A percentile compares a stretch with the other conserved stretches of the same genome.
Evolutionary conservation across 345 rosid genomes (phyloP).

Genomic region (Salix caprea): DNA sequence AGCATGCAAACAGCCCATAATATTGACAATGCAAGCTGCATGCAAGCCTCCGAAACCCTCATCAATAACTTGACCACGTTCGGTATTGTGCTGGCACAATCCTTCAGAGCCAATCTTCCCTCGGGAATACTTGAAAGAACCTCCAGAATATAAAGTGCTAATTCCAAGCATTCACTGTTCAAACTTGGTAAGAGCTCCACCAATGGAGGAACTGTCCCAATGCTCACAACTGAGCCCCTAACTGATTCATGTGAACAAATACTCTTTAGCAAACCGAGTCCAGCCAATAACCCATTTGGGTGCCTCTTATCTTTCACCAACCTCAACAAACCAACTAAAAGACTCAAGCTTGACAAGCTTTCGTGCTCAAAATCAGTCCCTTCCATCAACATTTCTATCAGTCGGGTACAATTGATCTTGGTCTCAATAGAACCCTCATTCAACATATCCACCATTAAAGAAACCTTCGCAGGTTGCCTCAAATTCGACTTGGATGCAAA

Average conservation of each 20-base stretch:
- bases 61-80: slow-evolving; percentile 29
- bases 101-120: slow-evolving; percentile 29
- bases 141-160: slow-evolving; percentile 23
- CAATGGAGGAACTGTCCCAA: slow-evolving; percentile 26
- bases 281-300: slow-evolving; percentile 18
- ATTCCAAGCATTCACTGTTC: slow-evolving; percentile 24
- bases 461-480: slow-evolving; percentile 63
- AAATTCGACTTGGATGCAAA: slow-evolving; percentile 43
- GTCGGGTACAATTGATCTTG: slow-evolving; percentile 51
- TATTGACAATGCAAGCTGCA: slow-evolving; percentile 23
- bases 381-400: slow-evolving; percentile 50
- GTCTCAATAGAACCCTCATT: slow-evolving; percentile 65
- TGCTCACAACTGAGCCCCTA: slow-evolving; percentile 21
- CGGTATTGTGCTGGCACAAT: slow-evolving; percentile 24
- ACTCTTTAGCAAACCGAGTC: slow-evolving; percentile 21
- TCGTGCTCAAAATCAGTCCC: slow-evolving; percentile 42
- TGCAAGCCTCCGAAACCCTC: slow-evolving; percentile 30
- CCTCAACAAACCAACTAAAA: slow-evolving; percentile 31
- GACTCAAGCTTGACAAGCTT: slow-evolving; percentile 26
- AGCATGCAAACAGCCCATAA: slow-evolving; percentile 28
- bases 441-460: slow-evolving; percentile 59
- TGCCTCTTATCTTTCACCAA: slow-evolving; percentile 30
- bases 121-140: slow-evolving; percentile 20
- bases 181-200: slow-evolving; percentile 27
- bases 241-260: slow-evolving; percentile 24